Base-by-base conservation (phyloP, 352 stramenopile genomes). In the Pythium dissotocum region DNA sequence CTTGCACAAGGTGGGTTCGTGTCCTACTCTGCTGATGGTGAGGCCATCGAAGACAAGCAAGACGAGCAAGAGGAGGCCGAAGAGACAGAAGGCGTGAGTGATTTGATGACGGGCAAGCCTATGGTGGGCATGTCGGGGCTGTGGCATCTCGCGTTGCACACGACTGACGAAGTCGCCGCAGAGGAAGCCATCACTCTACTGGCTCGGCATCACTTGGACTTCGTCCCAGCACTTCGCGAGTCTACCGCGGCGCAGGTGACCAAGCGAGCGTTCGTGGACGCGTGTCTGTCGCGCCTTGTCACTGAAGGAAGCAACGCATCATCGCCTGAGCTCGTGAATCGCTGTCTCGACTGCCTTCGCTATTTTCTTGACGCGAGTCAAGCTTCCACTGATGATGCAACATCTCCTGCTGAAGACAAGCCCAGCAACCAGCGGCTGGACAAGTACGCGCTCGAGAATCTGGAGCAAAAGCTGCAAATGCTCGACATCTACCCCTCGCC, bases 111-210 rank as follows among this genome's bases (percentile, higher is more conserved):
- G 0, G 78, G 69, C 1, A 18, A 78, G 40, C 28, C 67, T 6
- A 46, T 94, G 0, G 51, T 85, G 9, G 86, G 84, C 0, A 21
- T 93, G 1, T 71, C 80, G 35, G 72, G 82, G 38, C 62, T 94
- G 3, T 94, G 84, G 86, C 58, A 87, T 40, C 63, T 94, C 4
- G 76, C 81, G n/a, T 62, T 93, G 32, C 61, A 63, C 42, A 70
- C 80, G 0, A 64, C 32, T 0, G 79, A 90, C 28, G 49, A 77
- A 6, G 46, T 63, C 1, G 84, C 92, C 6, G 82, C 80, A 4
- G 84, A 91, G 49, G 84, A 92, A 35, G 77, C 76, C 9, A 89
- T 91, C 28, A 85, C 78, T 6, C 60, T 87, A 18, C 72, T 94
- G 6, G 73, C 78, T 9, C 72, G 74, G 13, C 89, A 77, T 42